Evolutionary conservation across 495 filamentous ascomycete genomes (phyloP), one percentile per base, ranked within the genome.

Genomic region (Neurospora sp.): DNA sequence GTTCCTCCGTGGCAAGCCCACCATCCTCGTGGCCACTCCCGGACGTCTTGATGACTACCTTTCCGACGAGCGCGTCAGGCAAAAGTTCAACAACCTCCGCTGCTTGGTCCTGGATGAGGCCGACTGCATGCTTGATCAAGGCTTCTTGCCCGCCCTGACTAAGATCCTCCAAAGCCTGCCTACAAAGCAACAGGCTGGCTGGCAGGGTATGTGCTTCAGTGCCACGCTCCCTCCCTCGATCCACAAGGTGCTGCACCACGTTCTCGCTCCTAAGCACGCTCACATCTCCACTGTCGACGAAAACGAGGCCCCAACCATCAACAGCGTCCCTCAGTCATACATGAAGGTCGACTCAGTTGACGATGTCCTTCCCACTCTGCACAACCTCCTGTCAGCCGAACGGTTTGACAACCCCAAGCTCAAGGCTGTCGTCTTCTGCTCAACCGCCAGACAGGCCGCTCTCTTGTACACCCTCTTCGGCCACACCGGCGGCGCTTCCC

Each of bases 371-470:
- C 94, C 97, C 81, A 97, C 94, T 48, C 91, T 98, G 41, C 79
- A 81, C 68, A 74, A 71, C 93, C 91, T 81, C 91, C 96, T 87
- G 83, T 94, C 77, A 70, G 97, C 97, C 86, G 96, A 98, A 86
- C 96, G 91, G 42, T 90, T 96, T 80, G 97, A 76, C 84, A 97
- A 94, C 77, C 93, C 96, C 31, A 65, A 69, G 7, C 76, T 81
- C 72, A 81, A 81, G 84, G 95, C 96, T 73, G 92, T 98, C 82
- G 95, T 97, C 85, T 98, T 98, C 91, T 96, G 94, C 87, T 97
- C 97, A 87, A 98, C 95, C 77, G 92, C 95, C 78, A 89, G 96
- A 86, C 97, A 98, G 91, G 95, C 97, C 79, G 95, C 94, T 83
- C 96, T 96, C 90, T 89, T 97, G 69, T 81, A 81, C 73, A 76